Conservation (phyloP, 257 asterid genomes). For the Plantago elongata region DNA sequence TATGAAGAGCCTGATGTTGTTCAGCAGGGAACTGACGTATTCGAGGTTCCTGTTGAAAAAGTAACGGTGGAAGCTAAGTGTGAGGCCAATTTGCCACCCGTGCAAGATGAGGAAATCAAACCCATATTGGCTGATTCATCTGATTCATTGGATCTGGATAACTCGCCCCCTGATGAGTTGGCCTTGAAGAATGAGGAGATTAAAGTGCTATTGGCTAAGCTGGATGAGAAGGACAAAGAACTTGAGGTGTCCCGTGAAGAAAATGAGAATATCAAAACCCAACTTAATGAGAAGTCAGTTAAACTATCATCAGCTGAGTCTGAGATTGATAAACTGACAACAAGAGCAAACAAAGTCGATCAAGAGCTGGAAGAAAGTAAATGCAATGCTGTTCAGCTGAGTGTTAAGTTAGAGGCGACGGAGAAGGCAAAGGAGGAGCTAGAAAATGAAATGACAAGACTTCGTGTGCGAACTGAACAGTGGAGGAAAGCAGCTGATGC, state of each 20-base stretch:
- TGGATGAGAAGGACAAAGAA: slow-evolving; percentile 58
- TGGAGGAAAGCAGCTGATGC: slow-evolving; percentile 99
- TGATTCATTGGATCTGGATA: slow-evolving; percentile 27
- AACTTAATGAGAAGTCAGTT: slow-evolving; percentile 39
- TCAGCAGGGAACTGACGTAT: slow-evolving; percentile 65
- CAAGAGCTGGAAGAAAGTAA: slow-evolving; percentile 61
- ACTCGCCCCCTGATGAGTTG: slow-evolving; percentile 37
- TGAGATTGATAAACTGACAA: slow-evolving; percentile 35
- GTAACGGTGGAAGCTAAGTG: slow-evolving; percentile 28
- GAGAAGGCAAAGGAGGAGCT: slow-evolving; percentile 57
- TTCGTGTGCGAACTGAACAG: slow-evolving; percentile 80
- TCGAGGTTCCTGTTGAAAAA: slow-evolving; percentile 60
- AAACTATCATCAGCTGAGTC: slow-evolving; percentile 36
- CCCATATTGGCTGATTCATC: slow-evolving; percentile 7
- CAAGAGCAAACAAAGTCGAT: slow-evolving; percentile 29
- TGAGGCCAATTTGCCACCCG: slow-evolving; percentile 21
- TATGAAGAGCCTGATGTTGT: slow-evolving; percentile 36
- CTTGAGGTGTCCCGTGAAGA: slow-evolving; percentile 32
- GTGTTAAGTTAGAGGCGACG: slow-evolving; percentile 42
- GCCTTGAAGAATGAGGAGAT: slow-evolving; percentile 46
- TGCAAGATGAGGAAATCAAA: slow-evolving; percentile 31
- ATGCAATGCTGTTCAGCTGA: slow-evolving; percentile 23
- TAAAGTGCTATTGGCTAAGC: slow-evolving; percentile 28
- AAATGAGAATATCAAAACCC: slow-evolving; percentile 37
- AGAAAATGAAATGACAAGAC: slow-evolving; percentile 82